Base-by-base conservation (phyloP, 768 basidiomycete genomes). In the Leucocoprinus birnbaumii region DNA sequence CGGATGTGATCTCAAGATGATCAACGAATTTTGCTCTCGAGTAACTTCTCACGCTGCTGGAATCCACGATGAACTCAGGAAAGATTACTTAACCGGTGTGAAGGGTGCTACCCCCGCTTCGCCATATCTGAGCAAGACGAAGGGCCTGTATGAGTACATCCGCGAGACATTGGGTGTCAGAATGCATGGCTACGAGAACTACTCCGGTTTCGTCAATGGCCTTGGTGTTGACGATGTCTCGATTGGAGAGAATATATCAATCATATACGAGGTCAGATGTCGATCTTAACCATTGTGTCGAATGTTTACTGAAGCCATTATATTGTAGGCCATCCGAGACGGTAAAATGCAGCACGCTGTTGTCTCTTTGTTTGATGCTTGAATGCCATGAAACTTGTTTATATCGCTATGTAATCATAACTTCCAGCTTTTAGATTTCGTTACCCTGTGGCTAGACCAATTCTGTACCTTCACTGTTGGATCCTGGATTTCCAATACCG, bases 101-200 rank as follows among this genome's bases (percentile, higher is more conserved):
- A 75, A 78, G 34, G 87, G 87, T 2, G 63, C 70, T 1, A 73
- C 86, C 2, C 90, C 91, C 0, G 90, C 91, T 7, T 78, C 79
- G 48, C 53, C 69, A 9, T 82, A 79, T 63, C 76, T 94, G 48
- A 80, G 79, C 57, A 79, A 78, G 67, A 89, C 89, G 10, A 76
- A 78, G 45, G 61, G 71, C 4, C 62, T 92, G 46, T 94, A 94
- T 68, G 80, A 85, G 63, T 94, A 78, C 61, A 74, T 94, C 22
- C 78, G 91, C 25, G 66, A 78, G 26, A 76, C 72, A 19, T 73
- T 93, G 18, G 85, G 83, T 3, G 72, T 94, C 25, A 72, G 71
- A 60, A 91, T 91, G 87, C 85, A 91, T 53, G 90, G 90, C 5
- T 65, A 71, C n/a, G 87, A 89, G 61, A 93, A 93, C 65, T 67